Evolutionary conservation across 2,329 filamentous ascomycete species (phyloP), one percentile per base, ranked within the genome.

Genomic region (Blumeriella jaapii): DNA sequence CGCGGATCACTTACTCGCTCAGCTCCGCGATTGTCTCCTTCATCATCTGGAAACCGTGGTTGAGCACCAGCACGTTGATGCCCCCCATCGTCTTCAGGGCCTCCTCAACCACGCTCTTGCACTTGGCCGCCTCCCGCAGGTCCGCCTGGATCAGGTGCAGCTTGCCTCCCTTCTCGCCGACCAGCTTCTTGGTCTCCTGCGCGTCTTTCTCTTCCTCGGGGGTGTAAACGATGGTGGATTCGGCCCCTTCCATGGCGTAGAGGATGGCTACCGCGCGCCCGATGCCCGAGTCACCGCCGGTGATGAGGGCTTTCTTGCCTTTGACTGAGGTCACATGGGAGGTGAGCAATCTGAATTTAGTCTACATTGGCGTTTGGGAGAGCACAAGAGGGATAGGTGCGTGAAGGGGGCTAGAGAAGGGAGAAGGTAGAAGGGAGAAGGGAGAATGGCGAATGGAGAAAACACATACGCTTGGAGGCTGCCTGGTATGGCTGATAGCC

Each of bases 231-330:
- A 91, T 85, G 39, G 81, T 65, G 32, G 69, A 73, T 43, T 82
- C 74, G 10, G 81, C 82, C 5, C 82, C 84, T 58, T 91, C 84
- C 68, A 84, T 79, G 24, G 82, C 82, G 49, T 79, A 91, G 0
- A 91, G 65, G 11, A 89, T 68, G 1, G 83, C 81, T 1, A 78
- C 72, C 1, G 83, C 76, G 23, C 81, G 74, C 5, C 83, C 82
- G 45, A 91, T 89, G 2, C 83, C 82, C 5, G 72, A 78, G 57
- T 89, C 82, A 3, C 83, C 83, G 11, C 82, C 82, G 0, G 83
- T 89, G 50, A 91, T 89, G 39, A 91, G 59, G 6, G 82, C 82
- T 40, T 74, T 81, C 59, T 79, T 82, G 42, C 75, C 82, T 50
- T 72, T 59, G 5, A 91, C n/a, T n/a, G n/a, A n/a, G n/a, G n/a